Conservation (phyloP, 148 eudicot species). For the Chenopodium formosanum region DNA sequence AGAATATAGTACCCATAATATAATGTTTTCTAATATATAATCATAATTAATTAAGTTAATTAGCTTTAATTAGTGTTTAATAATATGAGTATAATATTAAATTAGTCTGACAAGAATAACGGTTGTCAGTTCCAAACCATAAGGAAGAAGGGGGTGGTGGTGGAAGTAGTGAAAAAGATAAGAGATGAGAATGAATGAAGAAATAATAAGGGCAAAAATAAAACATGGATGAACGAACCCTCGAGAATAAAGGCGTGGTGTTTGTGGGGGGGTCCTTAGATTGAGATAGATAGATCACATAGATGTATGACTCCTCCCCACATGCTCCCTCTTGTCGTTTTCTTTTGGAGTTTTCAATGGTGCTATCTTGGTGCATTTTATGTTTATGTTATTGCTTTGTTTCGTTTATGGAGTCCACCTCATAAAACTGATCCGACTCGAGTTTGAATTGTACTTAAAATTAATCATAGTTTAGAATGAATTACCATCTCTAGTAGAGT, state of each 20-base stretch:
- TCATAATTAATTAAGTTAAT: neutral
- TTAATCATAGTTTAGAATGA: too few species aligned
- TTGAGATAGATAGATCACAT: neutral
- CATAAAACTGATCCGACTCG: neutral
- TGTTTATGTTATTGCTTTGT: neutral
- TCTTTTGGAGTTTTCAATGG: constrained; percentile 40
- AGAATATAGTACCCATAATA: neutral
- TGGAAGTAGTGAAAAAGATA: constrained; percentile 7
- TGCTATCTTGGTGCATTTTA: neutral
- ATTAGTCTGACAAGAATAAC: constrained; percentile 11
- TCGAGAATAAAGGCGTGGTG: constrained; percentile 40
- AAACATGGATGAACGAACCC: constrained; percentile 8
- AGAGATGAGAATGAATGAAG: neutral
- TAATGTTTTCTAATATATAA: neutral
- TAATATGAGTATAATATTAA: too few species aligned
- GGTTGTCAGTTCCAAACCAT: constrained; percentile 20
- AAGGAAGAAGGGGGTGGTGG: neutral
- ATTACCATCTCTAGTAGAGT: too few species aligned
- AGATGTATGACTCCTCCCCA: constrained; percentile 22
- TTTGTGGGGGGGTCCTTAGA: constrained; percentile 17
- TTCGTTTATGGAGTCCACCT: neutral
- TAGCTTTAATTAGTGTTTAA: too few species aligned
- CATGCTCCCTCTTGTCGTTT: constrained; percentile 50
- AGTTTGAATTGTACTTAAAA: too few species aligned
- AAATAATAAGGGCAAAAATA: neutral